Base-by-base conservation (phyloP, 805 yeast species). In the Yarrowia hollandica region DNA sequence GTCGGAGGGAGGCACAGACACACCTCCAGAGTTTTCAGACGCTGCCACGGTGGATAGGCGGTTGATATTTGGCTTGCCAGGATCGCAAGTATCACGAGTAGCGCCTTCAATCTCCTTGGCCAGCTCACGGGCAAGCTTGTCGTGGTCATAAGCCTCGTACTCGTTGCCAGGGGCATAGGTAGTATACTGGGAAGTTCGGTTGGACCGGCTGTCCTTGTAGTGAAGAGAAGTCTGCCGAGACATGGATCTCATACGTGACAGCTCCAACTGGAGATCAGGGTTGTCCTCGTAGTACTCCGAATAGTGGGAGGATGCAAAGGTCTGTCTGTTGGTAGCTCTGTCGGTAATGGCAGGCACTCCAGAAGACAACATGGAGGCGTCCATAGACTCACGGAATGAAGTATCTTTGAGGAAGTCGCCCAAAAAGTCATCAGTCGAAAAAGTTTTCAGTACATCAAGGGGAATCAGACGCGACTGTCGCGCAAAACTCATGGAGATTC, bases 231-330 rank as follows among this genome's bases (percentile, higher is more conserved):
- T 14, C 35, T 52, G 42, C 18, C 58, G 34, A 8, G 58, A 35
- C 42, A 52, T 52, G 28, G 44, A 35, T 35, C 58, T 35, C 42
- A 52, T 35, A n/a, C 44, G 42, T 22, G 58, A 52, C 58, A 52
- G 44, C 44, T 52, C 44, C 35, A 52, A 23, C 44, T 52, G 58
- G n/a, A 52, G 58, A n/a, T 52, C 58, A 12, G 58, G 58, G 35
- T 52, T 52, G 58, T 35, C 42, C 44, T 52, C 58, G n/a, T 52
- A 52, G 33, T 35, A 35, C 26, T 35, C 58, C n/a, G 39, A 33
- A 30, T 48, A 48, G 18, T 48, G 55, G 14, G 55, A 31, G 7
- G 55, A 48, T 30, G 38, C 55, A 33, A 48, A 48, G 30, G 55
- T 48, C 39, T 48, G 38, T 44, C 52, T 18, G 52, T 44, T 44